Evolutionary conservation across 768 basidiomycete species (phyloP), one percentile per base, ranked within the genome.

Genomic region (Inosperma sp.): DNA sequence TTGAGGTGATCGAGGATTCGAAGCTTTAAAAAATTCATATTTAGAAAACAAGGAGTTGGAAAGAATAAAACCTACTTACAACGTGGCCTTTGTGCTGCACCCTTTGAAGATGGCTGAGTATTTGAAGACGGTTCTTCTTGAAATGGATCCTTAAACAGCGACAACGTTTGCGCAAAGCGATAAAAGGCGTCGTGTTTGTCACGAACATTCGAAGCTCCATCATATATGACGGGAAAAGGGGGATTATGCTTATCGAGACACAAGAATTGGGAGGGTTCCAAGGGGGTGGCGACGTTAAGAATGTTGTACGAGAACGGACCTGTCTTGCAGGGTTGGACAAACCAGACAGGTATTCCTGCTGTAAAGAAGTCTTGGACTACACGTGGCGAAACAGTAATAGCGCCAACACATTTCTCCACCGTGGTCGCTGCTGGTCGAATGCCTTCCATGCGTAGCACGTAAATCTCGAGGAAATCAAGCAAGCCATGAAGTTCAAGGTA

Each of bases 311-410:
- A 30, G 37, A 43, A 44, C 14, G 41, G 23, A 36, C 31, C 41
- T 14, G 41, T 35, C 21, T 19, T n/a, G 17, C 39, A 51, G 22
- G 21, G 16, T 33, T 36, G 22, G 21, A 47, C 13, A 35, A 37
- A 48, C 51, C 51, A 52, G 14, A 52, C 45, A 5, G 51, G 51
- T 23, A 52, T 21, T 6, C 51, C 45, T 9, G 45, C 45, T 22
- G 19, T 40, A 4, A 31, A 1, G 3, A 52, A 48, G 10, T 52
- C 51, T 40, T 52, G 51, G 26, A 33, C 45, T 2, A 40, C 23
- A 35, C 9, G 19, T 10, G 21, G 25, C 23, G 16, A 22, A 30
- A 16, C n/a, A 19, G 50, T 44, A 5, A 51, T 35, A 5, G 21
- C 22, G 17, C 49, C 41, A 12, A 51, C 34, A 29, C 25, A 30